A percentile compares a stretch with the other conserved stretches of the same genome.
Evolutionary conservation across 257 asterid genomes (phyloP).

Genomic region (Solanum arcanum): DNA sequence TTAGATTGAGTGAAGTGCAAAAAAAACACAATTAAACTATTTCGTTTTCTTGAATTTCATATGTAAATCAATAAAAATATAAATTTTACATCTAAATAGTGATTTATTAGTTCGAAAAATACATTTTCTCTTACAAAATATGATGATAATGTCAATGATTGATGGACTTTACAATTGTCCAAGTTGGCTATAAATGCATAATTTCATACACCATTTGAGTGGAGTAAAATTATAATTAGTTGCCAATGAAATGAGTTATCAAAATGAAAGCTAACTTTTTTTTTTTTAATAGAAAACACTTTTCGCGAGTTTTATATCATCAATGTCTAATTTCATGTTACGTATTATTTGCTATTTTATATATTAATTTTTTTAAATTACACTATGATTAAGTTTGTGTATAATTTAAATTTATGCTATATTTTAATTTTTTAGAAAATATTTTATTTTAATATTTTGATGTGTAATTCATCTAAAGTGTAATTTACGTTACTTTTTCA

Average conservation of each 20-base stretch:
- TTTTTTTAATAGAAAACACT: not conserved
- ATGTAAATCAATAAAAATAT: too few species aligned
- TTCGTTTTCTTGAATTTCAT: not conserved
- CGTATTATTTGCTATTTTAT: not conserved
- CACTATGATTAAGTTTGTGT: not conserved
- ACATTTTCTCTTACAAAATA: not conserved
- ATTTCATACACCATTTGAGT: not conserved
- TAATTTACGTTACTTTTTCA: not conserved
- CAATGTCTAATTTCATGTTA: too few species aligned
- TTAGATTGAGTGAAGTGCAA: not conserved
- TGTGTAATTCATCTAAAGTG: not conserved
- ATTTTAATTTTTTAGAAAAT: not conserved
- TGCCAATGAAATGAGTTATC: not conserved
- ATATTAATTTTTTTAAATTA: not conserved
- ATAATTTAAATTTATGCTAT: not conserved
- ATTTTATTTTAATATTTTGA: not conserved
- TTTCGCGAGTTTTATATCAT: not conserved
- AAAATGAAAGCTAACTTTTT: not conserved
- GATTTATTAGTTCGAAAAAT: fast-evolving
- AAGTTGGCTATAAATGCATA: not conserved
- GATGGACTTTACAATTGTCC: not conserved
- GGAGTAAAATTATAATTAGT: not conserved
- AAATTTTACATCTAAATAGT: too few species aligned
- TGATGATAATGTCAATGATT: not conserved
- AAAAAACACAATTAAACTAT: not conserved